A percentile compares a stretch with the other conserved stretches of the same genome.
Evolutionary conservation across 2,329 filamentous ascomycete genomes (phyloP).

Genomic region (Apiospora saccharicola): DNA sequence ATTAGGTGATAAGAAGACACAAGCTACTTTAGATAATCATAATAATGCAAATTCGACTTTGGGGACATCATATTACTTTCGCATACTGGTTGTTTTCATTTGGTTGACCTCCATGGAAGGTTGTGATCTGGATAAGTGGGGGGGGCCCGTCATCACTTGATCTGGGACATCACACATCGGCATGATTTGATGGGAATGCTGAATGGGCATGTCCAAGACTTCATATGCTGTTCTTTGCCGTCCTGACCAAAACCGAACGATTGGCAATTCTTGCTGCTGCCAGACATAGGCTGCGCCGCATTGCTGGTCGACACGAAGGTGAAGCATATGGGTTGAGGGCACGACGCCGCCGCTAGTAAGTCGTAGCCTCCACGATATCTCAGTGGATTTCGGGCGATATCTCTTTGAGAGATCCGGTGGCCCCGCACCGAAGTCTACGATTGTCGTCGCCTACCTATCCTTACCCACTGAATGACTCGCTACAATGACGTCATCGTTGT

Average conservation of each 20-base stretch:
- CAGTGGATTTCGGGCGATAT: background rate
- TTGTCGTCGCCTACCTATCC: background rate
- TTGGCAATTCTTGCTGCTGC: background rate
- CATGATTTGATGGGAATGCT: background rate
- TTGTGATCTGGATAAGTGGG: no score
- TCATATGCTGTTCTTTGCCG: slow-evolving; percentile 25
- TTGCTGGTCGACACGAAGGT: slow-evolving; percentile 39
- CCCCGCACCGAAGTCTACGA: background rate
- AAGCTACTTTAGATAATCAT: background rate
- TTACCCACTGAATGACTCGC: background rate
- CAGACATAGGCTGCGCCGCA: slow-evolving; percentile 41
- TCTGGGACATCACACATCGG: background rate
- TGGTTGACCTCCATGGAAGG: background rate
- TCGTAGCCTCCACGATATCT: no score
- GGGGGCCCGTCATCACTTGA: background rate
- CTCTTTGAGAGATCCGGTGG: background rate
- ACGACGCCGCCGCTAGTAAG: background rate
- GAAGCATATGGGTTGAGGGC: slow-evolving; percentile 34
- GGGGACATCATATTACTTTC: background rate
- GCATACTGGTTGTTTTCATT: background rate
- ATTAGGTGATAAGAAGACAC: slow-evolving; percentile 45
- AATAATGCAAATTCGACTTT: background rate
- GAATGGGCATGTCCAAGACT: no score
- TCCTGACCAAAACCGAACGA: slow-evolving; percentile 44
- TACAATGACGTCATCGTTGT: background rate